Evolutionary conservation across 164 flowering plant species (phyloP).

Genomic region (Stephania cephalantha): DNA sequence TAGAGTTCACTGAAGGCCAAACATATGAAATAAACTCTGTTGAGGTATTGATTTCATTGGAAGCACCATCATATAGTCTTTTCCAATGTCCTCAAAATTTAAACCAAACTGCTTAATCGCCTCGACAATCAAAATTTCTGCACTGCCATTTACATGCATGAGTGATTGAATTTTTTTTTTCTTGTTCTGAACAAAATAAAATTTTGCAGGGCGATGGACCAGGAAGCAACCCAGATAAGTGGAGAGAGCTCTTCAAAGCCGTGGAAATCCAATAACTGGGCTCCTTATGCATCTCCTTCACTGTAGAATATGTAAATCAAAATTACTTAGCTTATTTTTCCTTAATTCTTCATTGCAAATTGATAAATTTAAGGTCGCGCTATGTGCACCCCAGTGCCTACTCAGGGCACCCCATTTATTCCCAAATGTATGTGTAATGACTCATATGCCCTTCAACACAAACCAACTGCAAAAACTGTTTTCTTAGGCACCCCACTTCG

Average conservation of each 20-base stretch:
- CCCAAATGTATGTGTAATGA: too few relatives aligned
- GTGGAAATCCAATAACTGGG: constrained; percentile 28
- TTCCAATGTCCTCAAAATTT: too few relatives aligned
- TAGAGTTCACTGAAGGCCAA: constrained; percentile 65
- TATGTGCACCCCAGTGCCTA: too few relatives aligned
- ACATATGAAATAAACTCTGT: constrained; percentile 82
- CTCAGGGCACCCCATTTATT: too few relatives aligned
- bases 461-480: too few relatives aligned
- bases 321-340: too few relatives aligned
- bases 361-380: too few relatives aligned
- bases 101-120: too few relatives aligned
- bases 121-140: neutral
- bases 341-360: too few relatives aligned
- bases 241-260: constrained; percentile 67
- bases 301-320: neutral
- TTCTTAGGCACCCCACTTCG: too few relatives aligned
- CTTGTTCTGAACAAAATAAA: neutral
- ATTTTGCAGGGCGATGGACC: constrained; percentile 85
- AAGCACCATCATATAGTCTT: neutral
- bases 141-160: neutral
- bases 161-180: neutral
- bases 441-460: too few relatives aligned
- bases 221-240: constrained; percentile 58
- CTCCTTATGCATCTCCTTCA: neutral
- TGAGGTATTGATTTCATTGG: constrained; percentile 34